phyloP scores from a whole-genome alignment of 345 rosid genomes.

The Aquilaria sinensis region DNA sequence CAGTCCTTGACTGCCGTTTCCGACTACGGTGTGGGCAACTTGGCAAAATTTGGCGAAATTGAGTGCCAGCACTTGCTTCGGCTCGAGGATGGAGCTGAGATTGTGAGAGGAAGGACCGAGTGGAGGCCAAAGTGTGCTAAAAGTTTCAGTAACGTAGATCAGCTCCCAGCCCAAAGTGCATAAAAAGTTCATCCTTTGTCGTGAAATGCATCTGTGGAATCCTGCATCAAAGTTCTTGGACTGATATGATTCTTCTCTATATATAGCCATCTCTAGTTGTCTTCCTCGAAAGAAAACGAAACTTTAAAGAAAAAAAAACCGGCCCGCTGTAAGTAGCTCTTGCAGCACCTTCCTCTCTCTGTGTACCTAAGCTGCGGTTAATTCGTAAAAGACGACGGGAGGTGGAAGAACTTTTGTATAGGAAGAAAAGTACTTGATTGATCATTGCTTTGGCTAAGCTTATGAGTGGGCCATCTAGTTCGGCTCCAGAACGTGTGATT shows the following conservation, averaged over 20 bases:
- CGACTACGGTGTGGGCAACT: conserved; percentile 28
- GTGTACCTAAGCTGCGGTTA: not conserved
- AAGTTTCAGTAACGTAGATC: conserved; percentile 29
- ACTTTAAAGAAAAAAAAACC: conserved; percentile 1
- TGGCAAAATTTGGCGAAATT: conserved; percentile 34
- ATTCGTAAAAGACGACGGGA: conserved; percentile 4
- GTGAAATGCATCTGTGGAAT: conserved; percentile 27
- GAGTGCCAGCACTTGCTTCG: conserved; percentile 96
- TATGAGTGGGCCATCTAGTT: too few relatives aligned
- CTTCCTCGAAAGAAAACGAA: conserved; percentile 10
- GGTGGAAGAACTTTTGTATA: not conserved
- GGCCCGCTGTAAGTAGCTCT: conserved; percentile 36
- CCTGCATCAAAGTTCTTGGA: conserved; percentile 17
- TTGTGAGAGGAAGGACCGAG: conserved; percentile 79
- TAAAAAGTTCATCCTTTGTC: conserved; percentile 11
- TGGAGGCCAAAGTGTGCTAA: conserved; percentile 72
- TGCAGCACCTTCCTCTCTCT: not conserved
- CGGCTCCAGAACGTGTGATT: too few relatives aligned
- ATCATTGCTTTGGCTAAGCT: too few relatives aligned
- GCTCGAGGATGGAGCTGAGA: conserved; percentile 80
- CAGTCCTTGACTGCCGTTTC: conserved; percentile 82
- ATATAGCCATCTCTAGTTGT: conserved; percentile 19
- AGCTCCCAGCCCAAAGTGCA: conserved; percentile 31
- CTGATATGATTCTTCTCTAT: conserved; percentile 19
- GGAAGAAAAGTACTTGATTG: not conserved